A percentile compares a stretch with the other conserved stretches of the same genome.
phyloP scores from a whole-genome alignment of 768 basidiomycete species.

The Mycena kentingensis region DNA sequence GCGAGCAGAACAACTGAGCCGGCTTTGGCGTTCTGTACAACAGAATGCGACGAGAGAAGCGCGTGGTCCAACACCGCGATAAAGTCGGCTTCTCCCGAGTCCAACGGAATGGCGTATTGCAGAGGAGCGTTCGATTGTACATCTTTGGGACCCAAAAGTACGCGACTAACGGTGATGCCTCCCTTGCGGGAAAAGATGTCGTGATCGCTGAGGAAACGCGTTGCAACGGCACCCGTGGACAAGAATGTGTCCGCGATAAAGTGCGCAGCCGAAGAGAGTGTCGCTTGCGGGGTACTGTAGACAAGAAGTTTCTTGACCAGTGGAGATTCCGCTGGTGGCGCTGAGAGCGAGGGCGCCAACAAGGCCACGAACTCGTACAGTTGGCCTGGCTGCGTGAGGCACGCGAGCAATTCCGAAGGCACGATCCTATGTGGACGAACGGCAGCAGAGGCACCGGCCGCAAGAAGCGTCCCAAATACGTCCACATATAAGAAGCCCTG shows the following conservation, averaged over 20 bases:
- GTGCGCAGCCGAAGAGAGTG: conserved; percentile 57
- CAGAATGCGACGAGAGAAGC: conserved; percentile 75
- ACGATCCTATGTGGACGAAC: conserved; percentile 62
- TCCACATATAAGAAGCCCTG: conserved; percentile 73
- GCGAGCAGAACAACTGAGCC: conserved; percentile 73
- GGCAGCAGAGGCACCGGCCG: conserved; percentile 33
- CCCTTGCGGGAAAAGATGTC: conserved; percentile 77
- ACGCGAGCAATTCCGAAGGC: conserved; percentile 56
- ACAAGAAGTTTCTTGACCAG: conserved; percentile 63
- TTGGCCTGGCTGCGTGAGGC: conserved; percentile 43
- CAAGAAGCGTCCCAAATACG: conserved; percentile 62
- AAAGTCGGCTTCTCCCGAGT: conserved; percentile 63
- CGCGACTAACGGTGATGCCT: conserved; percentile 67
- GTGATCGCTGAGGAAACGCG: conserved; percentile 66
- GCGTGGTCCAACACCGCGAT: conserved; percentile 72
- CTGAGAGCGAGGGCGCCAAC: conserved; percentile 33
- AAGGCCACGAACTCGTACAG: conserved; percentile 46
- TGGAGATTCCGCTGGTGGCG: conserved; percentile 49
- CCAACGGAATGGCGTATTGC: conserved; percentile 58
- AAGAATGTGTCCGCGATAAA: conserved; percentile 63
- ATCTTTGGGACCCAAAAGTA: conserved; percentile 60
- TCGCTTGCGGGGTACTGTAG: conserved; percentile 59
- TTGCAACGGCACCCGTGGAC: conserved; percentile 48
- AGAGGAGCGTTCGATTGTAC: conserved; percentile 49
- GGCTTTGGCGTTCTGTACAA: conserved; percentile 66